These are phyloP conservation scores for Mucor plumbeus DNA, from an alignment of 371 early-diverging fungal species.

Conservation along the genomic window DNA sequence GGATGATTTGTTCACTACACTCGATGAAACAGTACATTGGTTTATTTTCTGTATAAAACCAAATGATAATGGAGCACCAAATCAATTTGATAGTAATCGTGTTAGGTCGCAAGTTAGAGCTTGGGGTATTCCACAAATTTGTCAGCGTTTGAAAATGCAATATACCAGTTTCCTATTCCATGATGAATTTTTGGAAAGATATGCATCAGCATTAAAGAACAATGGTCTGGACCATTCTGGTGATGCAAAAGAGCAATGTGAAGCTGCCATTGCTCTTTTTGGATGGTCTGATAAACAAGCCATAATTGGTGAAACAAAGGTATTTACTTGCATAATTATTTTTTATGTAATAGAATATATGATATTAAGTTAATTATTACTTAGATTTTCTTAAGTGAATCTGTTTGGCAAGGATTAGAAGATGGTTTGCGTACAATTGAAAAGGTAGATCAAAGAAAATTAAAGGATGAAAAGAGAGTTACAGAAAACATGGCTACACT, in stretches of 20 bases:
- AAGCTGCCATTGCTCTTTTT: slow-evolving; percentile 52
- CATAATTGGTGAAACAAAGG: slow-evolving; percentile 70
- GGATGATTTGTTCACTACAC: slow-evolving; percentile 78
- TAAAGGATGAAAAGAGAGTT: slow-evolving; percentile 35
- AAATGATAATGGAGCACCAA: slow-evolving; percentile 64
- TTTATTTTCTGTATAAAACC: slow-evolving; percentile 81
- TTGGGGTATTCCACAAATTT: slow-evolving; percentile 61
- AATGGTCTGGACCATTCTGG: slow-evolving; percentile 21
- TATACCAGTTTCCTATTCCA: slow-evolving; percentile 67
- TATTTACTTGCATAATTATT: slow-evolving; percentile 11
- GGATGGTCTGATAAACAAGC: slow-evolving; percentile 75
- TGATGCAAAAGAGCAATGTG: slow-evolving; percentile 33
- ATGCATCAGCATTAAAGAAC: slow-evolving; percentile 29
- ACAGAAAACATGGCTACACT: slow-evolving; percentile 27
- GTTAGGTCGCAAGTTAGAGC: slow-evolving; percentile 71
- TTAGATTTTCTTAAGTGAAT: slow-evolving; percentile 71
- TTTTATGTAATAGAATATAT: no score
- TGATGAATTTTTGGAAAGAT: slow-evolving; percentile 54
- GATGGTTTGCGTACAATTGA: slow-evolving; percentile 49
- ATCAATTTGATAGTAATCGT: slow-evolving; percentile 63
- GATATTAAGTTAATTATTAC: neutral
- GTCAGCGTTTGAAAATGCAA: slow-evolving; percentile 23
- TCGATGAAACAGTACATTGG: slow-evolving; percentile 89
- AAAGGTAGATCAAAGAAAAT: slow-evolving; percentile 40
- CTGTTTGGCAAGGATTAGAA: slow-evolving; percentile 70